Base-by-base conservation (phyloP, 2,329 filamentous ascomycete genomes). In the Trichoderma semiorbis region DNA sequence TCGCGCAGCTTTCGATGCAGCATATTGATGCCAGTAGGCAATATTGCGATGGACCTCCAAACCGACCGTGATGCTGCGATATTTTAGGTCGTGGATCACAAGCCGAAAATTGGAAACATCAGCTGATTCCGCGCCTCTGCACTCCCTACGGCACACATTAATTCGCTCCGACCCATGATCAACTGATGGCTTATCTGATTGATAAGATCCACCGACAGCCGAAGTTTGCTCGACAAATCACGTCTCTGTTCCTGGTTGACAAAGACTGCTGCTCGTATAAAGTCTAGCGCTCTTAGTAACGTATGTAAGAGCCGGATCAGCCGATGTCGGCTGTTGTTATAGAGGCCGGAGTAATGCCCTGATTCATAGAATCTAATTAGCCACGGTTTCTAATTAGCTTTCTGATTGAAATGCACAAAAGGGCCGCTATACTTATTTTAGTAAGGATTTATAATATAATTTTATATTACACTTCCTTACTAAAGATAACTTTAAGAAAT, bases 151-250 rank as follows among this genome's bases (percentile, higher is more conserved):
- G 34, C 47, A 21, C 10, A 36, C 30, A 60, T 57, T 69, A 60
- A 50, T 62, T 14, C 36, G 68, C 43, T 32, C 58, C 58, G 68
- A 39, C 30, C 47, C 43, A 64, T 63, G 58, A 70, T 55, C 30
- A 69, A 32, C 57, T 47, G 39, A 69, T 43, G n/a, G 24, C 60
- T 64, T 70, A 57, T 55, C 60, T 57, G 68, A 70, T 70, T 70
- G 68, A 70, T 70, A 70, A 70, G 68, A 70, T 70, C 68, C 68
- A 64, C 68, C 36, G 28, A 69, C 67, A 47, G 28, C 55, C 28
- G 36, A 43, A 30, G 12, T 30, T 47, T 24, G 32, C 28, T 69
- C 14, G 28, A 43, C 55, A n/a, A 34, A 32, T 61, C 66, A 34
- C 24, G 10, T 47, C 21, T 16, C 26, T 39, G 55, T 26, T 50